Percentiles rank a stretch among this genome's conserved stretches.
These are phyloP conservation scores for Geotrichum reessii DNA, from an alignment of 1,139 yeast species.

Conservation along the genomic window DNA sequence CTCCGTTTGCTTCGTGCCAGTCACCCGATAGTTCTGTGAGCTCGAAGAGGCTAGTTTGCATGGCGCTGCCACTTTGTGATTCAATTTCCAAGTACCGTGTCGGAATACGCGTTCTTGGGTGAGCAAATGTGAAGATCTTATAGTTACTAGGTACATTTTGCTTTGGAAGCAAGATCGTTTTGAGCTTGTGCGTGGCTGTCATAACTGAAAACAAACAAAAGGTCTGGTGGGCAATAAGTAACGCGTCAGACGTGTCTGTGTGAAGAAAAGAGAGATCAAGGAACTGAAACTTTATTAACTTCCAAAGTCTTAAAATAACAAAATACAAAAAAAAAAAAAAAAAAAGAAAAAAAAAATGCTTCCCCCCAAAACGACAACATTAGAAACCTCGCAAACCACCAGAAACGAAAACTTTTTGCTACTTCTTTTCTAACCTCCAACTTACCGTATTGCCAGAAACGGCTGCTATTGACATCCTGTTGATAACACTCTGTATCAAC, in stretches of 20 bases:
- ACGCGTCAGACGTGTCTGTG: not conserved
- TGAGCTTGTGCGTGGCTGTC: not conserved
- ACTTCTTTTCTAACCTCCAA: not conserved
- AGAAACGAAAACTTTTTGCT: not conserved
- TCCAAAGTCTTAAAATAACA: not conserved
- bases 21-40: constrained; percentile 10
- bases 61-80: not conserved
- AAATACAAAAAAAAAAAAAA: not conserved
- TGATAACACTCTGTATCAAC: not conserved
- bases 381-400: not conserved
- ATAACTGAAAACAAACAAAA: not conserved
- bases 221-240: not conserved
- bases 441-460: not conserved
- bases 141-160: not conserved
- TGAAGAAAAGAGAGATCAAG: not conserved
- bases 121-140: constrained; percentile 1
- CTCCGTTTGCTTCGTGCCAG: not conserved
- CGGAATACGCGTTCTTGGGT: constrained; percentile 14
- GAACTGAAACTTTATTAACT: not conserved
- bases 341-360: not conserved
- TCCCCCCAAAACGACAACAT: not conserved
- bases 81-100: constrained; percentile 5
- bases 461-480: not conserved
- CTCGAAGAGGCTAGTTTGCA: constrained; percentile 3
- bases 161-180: not conserved